phyloP scores from a whole-genome alignment of 129 eudicot species.

The Tagetes patula region DNA sequence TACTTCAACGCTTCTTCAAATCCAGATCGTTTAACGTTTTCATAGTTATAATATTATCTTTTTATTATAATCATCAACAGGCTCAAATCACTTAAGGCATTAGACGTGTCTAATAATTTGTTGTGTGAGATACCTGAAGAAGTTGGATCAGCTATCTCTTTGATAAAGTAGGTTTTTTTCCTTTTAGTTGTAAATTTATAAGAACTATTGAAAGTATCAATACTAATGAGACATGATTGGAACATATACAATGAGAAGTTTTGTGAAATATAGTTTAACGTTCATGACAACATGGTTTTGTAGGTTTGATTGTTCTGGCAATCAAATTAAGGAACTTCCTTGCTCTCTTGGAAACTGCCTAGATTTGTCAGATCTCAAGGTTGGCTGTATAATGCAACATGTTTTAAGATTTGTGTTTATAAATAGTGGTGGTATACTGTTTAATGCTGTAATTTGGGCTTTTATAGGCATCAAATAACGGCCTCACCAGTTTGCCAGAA shows the following conservation, averaged over 20 bases:
- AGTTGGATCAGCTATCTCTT: conserved; percentile 72
- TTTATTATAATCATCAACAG: conserved; percentile 37
- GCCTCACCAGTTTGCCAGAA: conserved; percentile 76
- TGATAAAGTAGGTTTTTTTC: conserved; percentile 67
- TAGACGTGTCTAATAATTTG: conserved; percentile 76
- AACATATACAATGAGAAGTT: conserved; percentile 5
- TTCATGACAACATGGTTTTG: conserved; percentile 7
- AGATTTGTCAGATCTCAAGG: conserved; percentile 83
- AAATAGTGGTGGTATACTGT: neutral
- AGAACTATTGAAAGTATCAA: neutral
- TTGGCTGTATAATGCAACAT: conserved; percentile 27
- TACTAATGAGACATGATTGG: neutral
- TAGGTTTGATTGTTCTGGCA: conserved; percentile 92
- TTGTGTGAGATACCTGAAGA: conserved; percentile 64
- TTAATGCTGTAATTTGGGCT: conserved; percentile 11
- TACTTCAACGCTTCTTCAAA: neutral
- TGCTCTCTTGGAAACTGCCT: conserved; percentile 69
- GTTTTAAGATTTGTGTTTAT: conserved; percentile 18
- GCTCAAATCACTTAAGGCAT: conserved; percentile 69
- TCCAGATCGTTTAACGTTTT: neutral
- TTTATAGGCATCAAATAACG: conserved; percentile 78
- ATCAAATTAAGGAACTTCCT: conserved; percentile 72
- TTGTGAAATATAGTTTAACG: conserved; percentile 12
- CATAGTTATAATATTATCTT: neutral
- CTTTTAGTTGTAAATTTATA: neutral